Conservation (phyloP, 1,284 basidiomycete species). For the Malassezia equina region DNA sequence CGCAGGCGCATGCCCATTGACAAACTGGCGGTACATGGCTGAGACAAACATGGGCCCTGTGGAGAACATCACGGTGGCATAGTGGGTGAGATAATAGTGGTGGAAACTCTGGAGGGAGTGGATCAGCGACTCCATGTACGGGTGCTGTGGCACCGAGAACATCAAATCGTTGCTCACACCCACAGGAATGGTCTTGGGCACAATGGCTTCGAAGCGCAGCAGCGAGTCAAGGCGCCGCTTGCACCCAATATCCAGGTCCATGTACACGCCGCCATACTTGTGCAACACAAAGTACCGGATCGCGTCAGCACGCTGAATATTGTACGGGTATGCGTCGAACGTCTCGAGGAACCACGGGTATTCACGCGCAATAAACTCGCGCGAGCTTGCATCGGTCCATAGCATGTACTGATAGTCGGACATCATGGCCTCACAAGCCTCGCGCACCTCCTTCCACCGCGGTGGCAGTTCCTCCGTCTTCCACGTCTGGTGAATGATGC, state of each 20-base stretch:
- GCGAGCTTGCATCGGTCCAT: constrained; percentile 85
- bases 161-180: constrained; percentile 90
- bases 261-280: constrained; percentile 82
- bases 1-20: constrained; percentile 68
- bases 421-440: constrained; percentile 49
- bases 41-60: constrained; percentile 60
- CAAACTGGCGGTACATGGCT: constrained; percentile 38
- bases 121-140: constrained; percentile 85
- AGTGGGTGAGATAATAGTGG: constrained; percentile 84
- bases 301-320: constrained; percentile 90
- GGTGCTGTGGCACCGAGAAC: constrained; percentile 72
- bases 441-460: constrained; percentile 59
- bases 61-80: constrained; percentile 99
- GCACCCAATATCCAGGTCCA: constrained; percentile 96
- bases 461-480: constrained; percentile 76
- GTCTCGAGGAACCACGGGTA: constrained; percentile 88
- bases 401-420: constrained; percentile 92
- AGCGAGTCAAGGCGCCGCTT: constrained; percentile 78
- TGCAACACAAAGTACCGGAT: constrained; percentile 97
- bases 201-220: constrained; percentile 73
- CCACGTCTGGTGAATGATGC: constrained; percentile 97
- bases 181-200: constrained; percentile 85
- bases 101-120: constrained; percentile 82
- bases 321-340: constrained; percentile 82
- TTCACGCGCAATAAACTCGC: constrained; percentile 74